Conservation (phyloP, 2,329 filamentous ascomycete genomes). For the Penicillium palitans region DNA sequence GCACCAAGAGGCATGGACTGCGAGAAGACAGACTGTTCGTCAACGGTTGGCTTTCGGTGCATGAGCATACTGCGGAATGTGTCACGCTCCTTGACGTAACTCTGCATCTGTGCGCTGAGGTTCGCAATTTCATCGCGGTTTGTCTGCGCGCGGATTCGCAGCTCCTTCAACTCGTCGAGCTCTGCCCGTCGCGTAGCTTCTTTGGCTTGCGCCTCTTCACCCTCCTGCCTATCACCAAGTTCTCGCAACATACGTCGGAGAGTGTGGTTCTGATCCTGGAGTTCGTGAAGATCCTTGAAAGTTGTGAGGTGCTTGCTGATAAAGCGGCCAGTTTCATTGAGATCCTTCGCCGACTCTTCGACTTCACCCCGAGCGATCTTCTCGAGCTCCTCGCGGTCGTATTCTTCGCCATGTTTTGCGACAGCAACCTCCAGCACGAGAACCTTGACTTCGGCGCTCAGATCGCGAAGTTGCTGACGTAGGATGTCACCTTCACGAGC, state of each 20-base stretch:
- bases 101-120: constrained; percentile 80
- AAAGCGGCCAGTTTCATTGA: constrained; percentile 82
- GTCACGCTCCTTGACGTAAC: constrained; percentile 91
- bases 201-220: constrained; percentile 73
- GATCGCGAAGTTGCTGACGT: constrained; percentile 81
- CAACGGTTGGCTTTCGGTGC: constrained; percentile 65
- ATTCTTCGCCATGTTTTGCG: constrained; percentile 70
- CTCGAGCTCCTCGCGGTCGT: constrained; percentile 74
- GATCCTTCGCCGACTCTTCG: constrained; percentile 68
- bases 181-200: constrained; percentile 56
- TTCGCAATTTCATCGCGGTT: constrained; percentile 83
- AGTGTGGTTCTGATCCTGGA: constrained; percentile 86
- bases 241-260: constrained; percentile 79
- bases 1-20: constrained; percentile 64
- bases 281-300: constrained; percentile 79
- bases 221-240: constrained; percentile 86
- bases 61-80: constrained; percentile 96
- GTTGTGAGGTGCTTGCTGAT: constrained; percentile 88
- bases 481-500: constrained; percentile 72
- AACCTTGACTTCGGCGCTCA: constrained; percentile 86
- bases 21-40: constrained; percentile 65
- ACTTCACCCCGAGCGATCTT: constrained; percentile 75
- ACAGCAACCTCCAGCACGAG: constrained; percentile 84
- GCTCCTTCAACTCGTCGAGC: constrained; percentile 68
- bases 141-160: constrained; percentile 71